Percentiles rank a stretch among this genome's conserved stretches.
phyloP scores from a whole-genome alignment of 2,329 filamentous ascomycete species.

The Pleoardoris graminearum region DNA sequence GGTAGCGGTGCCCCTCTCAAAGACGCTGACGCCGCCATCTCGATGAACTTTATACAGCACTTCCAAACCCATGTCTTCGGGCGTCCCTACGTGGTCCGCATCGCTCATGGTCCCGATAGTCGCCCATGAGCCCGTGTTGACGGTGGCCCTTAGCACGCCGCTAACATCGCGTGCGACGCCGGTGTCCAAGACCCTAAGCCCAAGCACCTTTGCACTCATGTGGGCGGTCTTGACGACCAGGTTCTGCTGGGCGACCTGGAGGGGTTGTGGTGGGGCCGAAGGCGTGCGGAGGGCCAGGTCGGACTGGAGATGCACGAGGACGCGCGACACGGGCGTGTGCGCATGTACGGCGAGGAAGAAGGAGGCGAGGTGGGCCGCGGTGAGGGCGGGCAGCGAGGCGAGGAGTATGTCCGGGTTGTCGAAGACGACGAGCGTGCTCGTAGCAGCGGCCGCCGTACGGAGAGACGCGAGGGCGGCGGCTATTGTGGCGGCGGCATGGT shows the following conservation, averaged over 20 bases:
- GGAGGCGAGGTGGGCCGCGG: slow-evolving; percentile 25
- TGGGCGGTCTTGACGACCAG: slow-evolving; percentile 75
- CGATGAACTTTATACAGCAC: slow-evolving; percentile 78
- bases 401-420: slow-evolving; percentile 51
- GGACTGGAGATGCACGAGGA: slow-evolving; percentile 68
- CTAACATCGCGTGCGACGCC: slow-evolving; percentile 90
- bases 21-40: slow-evolving; percentile 80
- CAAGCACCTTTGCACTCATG: slow-evolving; percentile 70
- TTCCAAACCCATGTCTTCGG: slow-evolving; percentile 51
- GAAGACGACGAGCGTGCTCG: slow-evolving; percentile 49
- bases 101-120: slow-evolving; percentile 28
- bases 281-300: slow-evolving; percentile 69
- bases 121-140: slow-evolving; percentile 38
- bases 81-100: slow-evolving; percentile 14
- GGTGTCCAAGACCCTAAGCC: slow-evolving; percentile 77
- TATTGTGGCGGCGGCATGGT: slow-evolving; percentile 31
- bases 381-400: slow-evolving; percentile 34
- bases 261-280: slow-evolving; percentile 53
- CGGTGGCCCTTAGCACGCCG: slow-evolving; percentile 78
- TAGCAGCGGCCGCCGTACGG: slow-evolving; percentile 7
- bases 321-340: slow-evolving; percentile 64
- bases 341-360: slow-evolving; percentile 34
- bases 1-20: slow-evolving; percentile 69
- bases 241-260: slow-evolving; percentile 41
- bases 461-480: slow-evolving; percentile 26